Base-by-base conservation (phyloP, 192 early-diverging fungal genomes). In the Podila epigama region DNA sequence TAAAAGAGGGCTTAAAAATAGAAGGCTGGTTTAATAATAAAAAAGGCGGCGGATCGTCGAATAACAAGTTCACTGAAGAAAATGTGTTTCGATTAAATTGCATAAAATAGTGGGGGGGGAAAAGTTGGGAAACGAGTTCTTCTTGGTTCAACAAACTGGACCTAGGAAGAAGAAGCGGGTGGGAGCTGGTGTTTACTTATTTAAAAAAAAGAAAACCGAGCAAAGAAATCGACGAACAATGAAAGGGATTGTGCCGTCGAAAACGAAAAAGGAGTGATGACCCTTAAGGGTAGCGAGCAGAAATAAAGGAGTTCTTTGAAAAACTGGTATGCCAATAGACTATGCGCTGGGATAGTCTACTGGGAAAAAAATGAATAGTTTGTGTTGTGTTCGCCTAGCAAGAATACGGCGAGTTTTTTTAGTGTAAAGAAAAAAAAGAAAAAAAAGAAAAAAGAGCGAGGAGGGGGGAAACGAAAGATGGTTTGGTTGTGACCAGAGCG, bases 41-140 rank as follows among this genome's bases (percentile, higher is more conserved):
- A 75, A 35, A 37, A 35, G 65, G 58, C 60, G 71, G 58, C 34
- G 71, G 71, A 37, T 58, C 60, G 71, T 75, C 52, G 60, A 68
- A 60, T 62, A 61, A 63, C 36, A 60, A 40, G 60, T 57, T 60
- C 58, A 53, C 63, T 54, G 63, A 37, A 54, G 52, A 54, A 66
- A 66, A 66, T 55, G 63, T 66, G 51, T 66, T 66, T 20, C 27
- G 37, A 37, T 37, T 55, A 28, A 35, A 54, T 66, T 66, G 63
- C 63, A 66, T 66, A 66, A 35, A 54, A 51, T 66, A 51, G 2
- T 34, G 63, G 53, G 53, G 37, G 20, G 22, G 35, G 32, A 36
- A 33, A 57, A 18, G 32, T 29, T n/a, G 32, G 15, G 13, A 4
- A 32, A 57, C 16, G 34, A n/a, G 3, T 54, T 57, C 29, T 33